Percentiles rank a stretch among this genome's conserved stretches.
phyloP scores from a whole-genome alignment of 495 filamentous ascomycete species.

The Xylaria grammica region DNA sequence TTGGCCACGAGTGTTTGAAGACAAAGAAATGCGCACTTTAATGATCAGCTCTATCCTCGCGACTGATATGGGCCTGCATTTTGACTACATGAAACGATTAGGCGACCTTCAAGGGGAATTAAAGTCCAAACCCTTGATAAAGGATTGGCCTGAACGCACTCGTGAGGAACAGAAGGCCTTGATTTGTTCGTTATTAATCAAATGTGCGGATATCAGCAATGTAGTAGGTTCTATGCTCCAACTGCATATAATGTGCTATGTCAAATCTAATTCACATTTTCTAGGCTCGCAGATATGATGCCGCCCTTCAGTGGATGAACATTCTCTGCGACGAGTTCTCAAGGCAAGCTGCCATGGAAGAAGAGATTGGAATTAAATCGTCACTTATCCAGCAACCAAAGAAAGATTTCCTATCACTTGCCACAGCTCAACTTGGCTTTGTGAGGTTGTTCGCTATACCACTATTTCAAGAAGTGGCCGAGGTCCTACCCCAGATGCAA shows the following conservation, averaged over 20 bases:
- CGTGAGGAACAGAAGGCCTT: conserved; percentile 75
- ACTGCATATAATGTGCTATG: conserved; percentile 1
- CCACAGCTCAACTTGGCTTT: conserved; percentile 87
- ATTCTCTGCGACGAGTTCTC: conserved; percentile 94
- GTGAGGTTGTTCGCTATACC: conserved; percentile 95
- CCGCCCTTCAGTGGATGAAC: conserved; percentile 84
- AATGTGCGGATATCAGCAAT: conserved; percentile 98
- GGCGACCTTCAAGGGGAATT: conserved; percentile 77
- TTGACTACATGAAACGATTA: conserved; percentile 90
- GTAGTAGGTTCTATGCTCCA: conserved; percentile 67
- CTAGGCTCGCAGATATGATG: conserved; percentile 79
- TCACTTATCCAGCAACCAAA: conserved; percentile 86
- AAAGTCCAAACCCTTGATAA: conserved; percentile 62
- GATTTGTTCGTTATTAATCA: conserved; percentile 87
- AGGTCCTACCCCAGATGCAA: conserved; percentile 80
- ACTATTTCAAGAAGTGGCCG: conserved; percentile 82
- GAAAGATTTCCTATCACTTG: conserved; percentile 81
- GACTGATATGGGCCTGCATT: conserved; percentile 96
- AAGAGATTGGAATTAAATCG: conserved; percentile 81
- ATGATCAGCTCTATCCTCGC: conserved; percentile 96
- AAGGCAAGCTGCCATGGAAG: conserved; percentile 90
- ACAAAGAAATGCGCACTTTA: conserved; percentile 76
- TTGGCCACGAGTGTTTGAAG: conserved; percentile 82
- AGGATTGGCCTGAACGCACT: conserved; percentile 74
- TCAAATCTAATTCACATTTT: conserved; percentile 34